These are phyloP conservation scores for Ophiorrhiza pumila DNA, from an alignment of 257 asterid species.

Conservation along the genomic window DNA sequence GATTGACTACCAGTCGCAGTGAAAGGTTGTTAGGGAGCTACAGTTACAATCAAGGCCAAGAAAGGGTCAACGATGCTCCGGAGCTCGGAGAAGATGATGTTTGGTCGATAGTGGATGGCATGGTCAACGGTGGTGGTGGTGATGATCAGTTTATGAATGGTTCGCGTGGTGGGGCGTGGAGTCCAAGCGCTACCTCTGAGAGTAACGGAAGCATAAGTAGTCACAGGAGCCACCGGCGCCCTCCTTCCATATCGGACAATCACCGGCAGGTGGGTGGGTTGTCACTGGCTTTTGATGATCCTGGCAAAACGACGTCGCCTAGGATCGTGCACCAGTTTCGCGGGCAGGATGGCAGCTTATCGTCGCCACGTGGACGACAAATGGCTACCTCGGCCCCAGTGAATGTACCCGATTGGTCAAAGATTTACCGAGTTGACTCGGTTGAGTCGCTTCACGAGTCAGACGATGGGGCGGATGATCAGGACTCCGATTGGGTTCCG, in stretches of 20 bases:
- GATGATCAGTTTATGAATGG: conserved; percentile 30
- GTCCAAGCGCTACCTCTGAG: conserved; percentile 45
- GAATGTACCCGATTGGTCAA: conserved; percentile 84
- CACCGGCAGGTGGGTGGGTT: conserved; percentile 50
- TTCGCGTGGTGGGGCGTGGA: conserved; percentile 31
- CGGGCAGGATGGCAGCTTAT: conserved; percentile 30
- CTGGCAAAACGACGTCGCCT: conserved; percentile 32
- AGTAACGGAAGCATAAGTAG: conserved; percentile 28
- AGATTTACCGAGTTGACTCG: conserved; percentile 61
- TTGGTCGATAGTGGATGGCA: conserved; percentile 56
- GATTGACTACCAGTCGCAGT: conserved; percentile 55
- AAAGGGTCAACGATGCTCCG: conserved; percentile 29
- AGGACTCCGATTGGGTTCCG: conserved; percentile 49
- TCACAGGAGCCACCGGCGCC: conserved; percentile 29
- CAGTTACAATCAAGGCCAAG: conserved; percentile 36
- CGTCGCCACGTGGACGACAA: conserved; percentile 45
- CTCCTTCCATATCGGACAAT: conserved; percentile 25
- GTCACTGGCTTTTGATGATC: conserved; percentile 61
- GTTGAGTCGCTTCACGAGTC: conserved; percentile 58
- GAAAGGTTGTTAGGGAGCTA: conserved; percentile 54
- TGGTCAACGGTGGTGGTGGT: conserved; percentile 36
- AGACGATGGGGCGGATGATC: conserved; percentile 35
- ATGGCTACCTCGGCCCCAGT: conserved; percentile 75
- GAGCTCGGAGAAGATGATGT: conserved; percentile 82
- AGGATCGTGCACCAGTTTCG: conserved; percentile 58